Evolutionary conservation across 768 basidiomycete species (phyloP).

Genomic region (Russula sp.): DNA sequence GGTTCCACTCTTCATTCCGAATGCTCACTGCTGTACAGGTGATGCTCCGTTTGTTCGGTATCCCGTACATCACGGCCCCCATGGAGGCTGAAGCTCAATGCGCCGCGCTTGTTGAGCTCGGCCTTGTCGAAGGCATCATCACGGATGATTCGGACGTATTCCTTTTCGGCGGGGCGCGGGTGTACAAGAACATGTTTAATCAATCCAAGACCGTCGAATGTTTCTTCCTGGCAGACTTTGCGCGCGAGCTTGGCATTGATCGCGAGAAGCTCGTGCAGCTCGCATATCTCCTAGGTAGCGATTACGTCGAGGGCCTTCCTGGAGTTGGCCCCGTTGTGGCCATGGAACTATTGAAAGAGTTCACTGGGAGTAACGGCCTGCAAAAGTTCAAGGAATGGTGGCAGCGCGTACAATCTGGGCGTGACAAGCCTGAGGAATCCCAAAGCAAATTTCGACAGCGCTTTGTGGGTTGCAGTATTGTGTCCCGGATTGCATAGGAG

Average conservation of each 20-base stretch:
- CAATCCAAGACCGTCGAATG: constrained; percentile 98
- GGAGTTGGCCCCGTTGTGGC: constrained; percentile 95
- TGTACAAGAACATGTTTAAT: constrained; percentile 99
- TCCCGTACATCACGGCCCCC: constrained; percentile 97
- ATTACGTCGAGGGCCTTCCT: constrained; percentile 90
- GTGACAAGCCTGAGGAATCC: constrained; percentile 72
- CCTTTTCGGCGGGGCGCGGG: constrained; percentile 91
- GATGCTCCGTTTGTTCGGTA: constrained; percentile 90
- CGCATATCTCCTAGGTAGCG: constrained; percentile 93
- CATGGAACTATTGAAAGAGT: constrained; percentile 93
- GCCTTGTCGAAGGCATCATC: constrained; percentile 94
- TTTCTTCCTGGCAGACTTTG: constrained; percentile 80
- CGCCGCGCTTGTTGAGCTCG: constrained; percentile 80
- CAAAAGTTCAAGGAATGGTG: constrained; percentile 93
- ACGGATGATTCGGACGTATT: constrained; percentile 99
- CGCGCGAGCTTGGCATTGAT: constrained; percentile 82
- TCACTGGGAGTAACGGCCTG: constrained; percentile 81
- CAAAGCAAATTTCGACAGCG: constrained; percentile 74
- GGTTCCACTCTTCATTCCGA: background rate
- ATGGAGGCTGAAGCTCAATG: constrained; percentile 99
- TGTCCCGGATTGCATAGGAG: background rate
- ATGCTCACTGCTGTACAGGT: constrained; percentile 46
- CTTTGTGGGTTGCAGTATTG: constrained; percentile 60
- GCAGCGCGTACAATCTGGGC: constrained; percentile 86
- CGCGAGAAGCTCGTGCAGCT: constrained; percentile 83